Evolutionary conservation across 176 grass and related monocot species (phyloP), one percentile per base, ranked within the genome.

Genomic region (Avena eriantha): DNA sequence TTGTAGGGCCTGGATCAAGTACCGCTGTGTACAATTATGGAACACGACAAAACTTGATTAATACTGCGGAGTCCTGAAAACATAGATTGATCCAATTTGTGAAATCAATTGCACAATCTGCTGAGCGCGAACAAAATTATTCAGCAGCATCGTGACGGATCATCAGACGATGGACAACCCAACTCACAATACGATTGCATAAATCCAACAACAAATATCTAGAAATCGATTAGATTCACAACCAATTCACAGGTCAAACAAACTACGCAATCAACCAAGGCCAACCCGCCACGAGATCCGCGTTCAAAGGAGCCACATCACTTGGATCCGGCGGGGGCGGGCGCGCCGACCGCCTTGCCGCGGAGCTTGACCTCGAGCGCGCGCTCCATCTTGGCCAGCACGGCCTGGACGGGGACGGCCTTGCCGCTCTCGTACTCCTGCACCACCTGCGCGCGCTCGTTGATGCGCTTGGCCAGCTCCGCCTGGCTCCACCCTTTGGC

Each of bases 361-460:
- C 96, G 85, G 72, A 95, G 96, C 88, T 95, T 98, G 78, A 95
- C 93, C 56, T 84, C 78, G 76, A 95, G 93, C 2, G 86, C 91
- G 87, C 90, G 89, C 89, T 98, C 96, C 96, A 95, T 95, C 88
- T 94, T 94, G 51, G 90, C 90, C 23, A 98, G 93, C 56, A 98
- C 88, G 35, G 88, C 91, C 91, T 95, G 93, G 56, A 81, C 88
- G 6, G 93, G 91, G 58, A 92, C 88, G 23, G 93, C 96, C 81
- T 86, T 93, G 45, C 96, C 91, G 68, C 88, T 90, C 81, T 98
- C 93, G 82, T 94, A 98, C 86, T 98, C 96, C 87, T 92, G 93
- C 73, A 95, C 96, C 81, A 98, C 91, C 86, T 96, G 90, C 76
- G 76, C 79, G 43, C 92, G 81, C 88, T 94, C 92, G 79, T 82